phyloP scores from a whole-genome alignment of 441 rosid genomes.

The Euphorbia schlechtendalii region DNA sequence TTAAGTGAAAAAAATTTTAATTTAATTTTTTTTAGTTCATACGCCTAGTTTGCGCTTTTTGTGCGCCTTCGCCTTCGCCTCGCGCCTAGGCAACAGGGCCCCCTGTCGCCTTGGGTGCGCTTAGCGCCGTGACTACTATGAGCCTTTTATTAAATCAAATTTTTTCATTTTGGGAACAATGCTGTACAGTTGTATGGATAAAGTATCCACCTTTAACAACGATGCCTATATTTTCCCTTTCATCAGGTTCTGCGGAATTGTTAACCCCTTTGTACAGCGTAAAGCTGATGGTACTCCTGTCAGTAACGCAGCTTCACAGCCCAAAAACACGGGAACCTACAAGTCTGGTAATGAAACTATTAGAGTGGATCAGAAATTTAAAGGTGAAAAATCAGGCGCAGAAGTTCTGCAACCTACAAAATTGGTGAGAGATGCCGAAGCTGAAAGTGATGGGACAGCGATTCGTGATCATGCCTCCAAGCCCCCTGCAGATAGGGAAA shows the following conservation, averaged over 20 bases:
- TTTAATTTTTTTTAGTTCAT: too few relatives aligned
- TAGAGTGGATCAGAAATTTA: constrained; percentile 28
- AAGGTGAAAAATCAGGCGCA: constrained; percentile 33
- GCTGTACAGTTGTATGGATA: neutral
- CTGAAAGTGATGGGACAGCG: constrained; percentile 24
- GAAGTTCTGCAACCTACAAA: constrained; percentile 28
- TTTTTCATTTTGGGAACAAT: neutral
- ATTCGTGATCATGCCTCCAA: constrained; percentile 29
- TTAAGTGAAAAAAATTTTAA: too few relatives aligned
- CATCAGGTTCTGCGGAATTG: constrained; percentile 70
- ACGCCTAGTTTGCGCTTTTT: too few relatives aligned
- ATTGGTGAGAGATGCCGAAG: constrained; percentile 34
- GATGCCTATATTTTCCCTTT: constrained; percentile 11
- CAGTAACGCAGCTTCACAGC: constrained; percentile 25
- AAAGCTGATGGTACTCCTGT: constrained; percentile 34
- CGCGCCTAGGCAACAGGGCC: too few relatives aligned
- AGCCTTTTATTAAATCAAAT: neutral
- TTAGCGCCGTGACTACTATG: too few relatives aligned
- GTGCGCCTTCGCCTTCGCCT: too few relatives aligned
- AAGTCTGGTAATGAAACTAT: constrained; percentile 25
- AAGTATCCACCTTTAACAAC: neutral
- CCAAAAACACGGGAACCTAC: constrained; percentile 28
- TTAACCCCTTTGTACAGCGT: constrained; percentile 55
- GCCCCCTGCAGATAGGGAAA: constrained; percentile 38
- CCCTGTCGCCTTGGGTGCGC: too few relatives aligned